A percentile compares a stretch with the other conserved stretches of the same genome.
phyloP scores from a whole-genome alignment of 257 asterid genomes.

The Nicotiana undulata region DNA sequence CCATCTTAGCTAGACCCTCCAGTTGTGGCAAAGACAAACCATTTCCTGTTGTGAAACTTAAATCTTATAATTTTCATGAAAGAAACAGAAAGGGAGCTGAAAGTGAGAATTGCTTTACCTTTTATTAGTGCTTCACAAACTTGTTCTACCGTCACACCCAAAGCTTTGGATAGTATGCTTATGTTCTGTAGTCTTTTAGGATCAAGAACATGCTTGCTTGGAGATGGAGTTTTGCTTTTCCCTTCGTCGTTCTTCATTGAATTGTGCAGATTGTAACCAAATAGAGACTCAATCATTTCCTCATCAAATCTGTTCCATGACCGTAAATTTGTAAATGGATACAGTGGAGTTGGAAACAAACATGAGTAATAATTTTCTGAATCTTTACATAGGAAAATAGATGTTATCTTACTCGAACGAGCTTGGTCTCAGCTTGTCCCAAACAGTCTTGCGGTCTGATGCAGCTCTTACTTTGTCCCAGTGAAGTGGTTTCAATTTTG shows the following conservation, averaged over 20 bases:
- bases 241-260: conserved; percentile 49
- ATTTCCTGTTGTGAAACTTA: conserved; percentile 39
- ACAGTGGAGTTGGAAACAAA: background rate
- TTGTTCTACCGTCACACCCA: conserved; percentile 68
- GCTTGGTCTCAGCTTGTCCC: conserved; percentile 93
- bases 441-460: conserved; percentile 76
- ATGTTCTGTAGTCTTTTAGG: conserved; percentile 92
- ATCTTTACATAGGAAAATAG: background rate
- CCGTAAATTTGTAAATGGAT: conserved; percentile 5
- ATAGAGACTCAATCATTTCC: conserved; percentile 89
- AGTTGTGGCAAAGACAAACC: conserved; percentile 79
- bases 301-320: conserved; percentile 65
- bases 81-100: background rate
- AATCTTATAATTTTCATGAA: background rate
- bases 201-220: conserved; percentile 84
- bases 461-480: conserved; percentile 99
- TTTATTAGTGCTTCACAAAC: conserved; percentile 62
- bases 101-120: conserved; percentile 30
- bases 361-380: background rate
- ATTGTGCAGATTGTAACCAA: conserved; percentile 76
- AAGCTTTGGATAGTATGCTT: conserved; percentile 81
- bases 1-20: conserved; percentile 86
- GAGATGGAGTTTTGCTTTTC: conserved; percentile 78
- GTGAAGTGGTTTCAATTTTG: conserved; percentile 86
- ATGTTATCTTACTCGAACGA: conserved; percentile 72